Evolutionary conservation across 148 eudicot species (phyloP).

Genomic region (Chenopodium album): DNA sequence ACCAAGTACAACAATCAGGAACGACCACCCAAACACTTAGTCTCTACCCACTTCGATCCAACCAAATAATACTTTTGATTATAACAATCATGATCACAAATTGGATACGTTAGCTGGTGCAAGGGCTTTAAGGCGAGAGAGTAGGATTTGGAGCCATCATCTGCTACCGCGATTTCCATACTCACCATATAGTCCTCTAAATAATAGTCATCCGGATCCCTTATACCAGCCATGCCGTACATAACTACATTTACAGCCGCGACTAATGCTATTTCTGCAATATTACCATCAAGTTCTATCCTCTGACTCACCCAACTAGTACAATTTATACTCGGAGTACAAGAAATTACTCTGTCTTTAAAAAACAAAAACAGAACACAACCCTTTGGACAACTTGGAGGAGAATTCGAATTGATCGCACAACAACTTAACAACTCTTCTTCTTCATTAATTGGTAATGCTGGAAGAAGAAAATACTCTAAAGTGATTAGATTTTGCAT

Average conservation of each 20-base stretch:
- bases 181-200: too few relatives aligned
- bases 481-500: conserved; percentile 7
- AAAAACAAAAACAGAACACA: background rate
- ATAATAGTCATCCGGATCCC: too few relatives aligned
- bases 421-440: background rate
- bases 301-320: background rate
- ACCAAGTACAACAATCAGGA: conserved; percentile 12
- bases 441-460: background rate
- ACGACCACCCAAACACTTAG: conserved; percentile 10
- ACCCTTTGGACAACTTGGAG: background rate
- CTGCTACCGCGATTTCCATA: background rate
- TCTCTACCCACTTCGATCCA: background rate
- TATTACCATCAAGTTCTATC: conserved; percentile 5
- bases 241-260: background rate
- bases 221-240: background rate
- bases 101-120: background rate
- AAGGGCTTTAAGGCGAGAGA: background rate
- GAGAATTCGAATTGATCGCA: background rate
- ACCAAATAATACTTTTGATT: background rate
- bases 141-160: background rate
- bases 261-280: too few relatives aligned
- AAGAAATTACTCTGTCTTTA: background rate
- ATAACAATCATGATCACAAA: too few relatives aligned
- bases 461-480: background rate
- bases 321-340: background rate